phyloP scores from a whole-genome alignment of 73 alveolate genomes.

The Stentor coeruleus region DNA sequence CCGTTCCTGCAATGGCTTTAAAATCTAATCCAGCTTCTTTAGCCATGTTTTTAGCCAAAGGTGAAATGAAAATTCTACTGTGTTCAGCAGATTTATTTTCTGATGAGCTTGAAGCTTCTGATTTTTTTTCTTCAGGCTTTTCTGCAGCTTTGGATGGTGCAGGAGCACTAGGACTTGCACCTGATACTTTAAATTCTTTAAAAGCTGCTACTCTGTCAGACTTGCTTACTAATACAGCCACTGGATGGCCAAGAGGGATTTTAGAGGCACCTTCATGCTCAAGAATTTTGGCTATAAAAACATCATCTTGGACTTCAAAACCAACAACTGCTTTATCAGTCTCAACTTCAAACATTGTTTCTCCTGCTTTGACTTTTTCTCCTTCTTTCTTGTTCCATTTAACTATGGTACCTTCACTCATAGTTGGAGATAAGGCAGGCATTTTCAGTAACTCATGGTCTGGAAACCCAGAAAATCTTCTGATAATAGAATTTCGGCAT shows the following conservation, averaged over 20 bases:
- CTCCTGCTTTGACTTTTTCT: constrained; percentile 73
- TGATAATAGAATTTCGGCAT: neutral
- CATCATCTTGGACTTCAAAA: constrained; percentile 84
- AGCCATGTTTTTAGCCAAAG: constrained; percentile 65
- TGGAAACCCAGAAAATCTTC: constrained; percentile 35
- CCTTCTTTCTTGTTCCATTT: constrained; percentile 81
- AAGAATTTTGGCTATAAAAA: constrained; percentile 72
- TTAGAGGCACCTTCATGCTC: constrained; percentile 71
- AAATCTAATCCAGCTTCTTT: constrained; percentile 39
- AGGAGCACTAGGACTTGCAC: constrained; percentile 38
- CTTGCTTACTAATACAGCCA: constrained; percentile 70
- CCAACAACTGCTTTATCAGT: constrained; percentile 89
- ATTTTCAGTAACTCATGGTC: constrained; percentile 58
- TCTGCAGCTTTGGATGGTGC: constrained; percentile 26
- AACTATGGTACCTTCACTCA: constrained; percentile 82
- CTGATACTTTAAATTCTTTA: constrained; percentile 47
- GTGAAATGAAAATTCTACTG: constrained; percentile 47
- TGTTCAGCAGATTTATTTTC: constrained; percentile 28
- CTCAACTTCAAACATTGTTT: constrained; percentile 73
- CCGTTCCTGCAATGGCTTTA: constrained; percentile 59
- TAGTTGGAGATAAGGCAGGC: constrained; percentile 90
- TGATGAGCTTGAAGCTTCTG: constrained; percentile 24
- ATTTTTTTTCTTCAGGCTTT: constrained; percentile 12
- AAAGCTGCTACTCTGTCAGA: constrained; percentile 72
- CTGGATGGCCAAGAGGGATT: constrained; percentile 54